These are phyloP conservation scores for Epichloe sp. DNA, from an alignment of 2,329 filamentous ascomycete species.

Conservation along the genomic window DNA sequence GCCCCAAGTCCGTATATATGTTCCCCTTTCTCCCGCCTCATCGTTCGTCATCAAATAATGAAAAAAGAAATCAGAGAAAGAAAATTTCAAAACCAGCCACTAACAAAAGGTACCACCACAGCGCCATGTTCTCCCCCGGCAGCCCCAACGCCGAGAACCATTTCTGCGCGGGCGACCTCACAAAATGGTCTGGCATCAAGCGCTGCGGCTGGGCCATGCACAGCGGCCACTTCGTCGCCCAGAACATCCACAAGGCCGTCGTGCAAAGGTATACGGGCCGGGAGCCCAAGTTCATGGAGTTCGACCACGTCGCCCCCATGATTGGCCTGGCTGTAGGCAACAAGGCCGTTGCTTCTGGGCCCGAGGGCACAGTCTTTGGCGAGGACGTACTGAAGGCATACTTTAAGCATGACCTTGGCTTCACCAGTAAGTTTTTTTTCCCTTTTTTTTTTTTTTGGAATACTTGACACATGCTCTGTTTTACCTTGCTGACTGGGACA, in stretches of 20 bases:
- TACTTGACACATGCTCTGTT: too few species aligned
- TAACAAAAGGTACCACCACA: neutral
- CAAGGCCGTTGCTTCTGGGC: constrained; percentile 51
- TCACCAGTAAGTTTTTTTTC: constrained; percentile 37
- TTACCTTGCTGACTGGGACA: too few species aligned
- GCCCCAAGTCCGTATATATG: constrained; percentile 35
- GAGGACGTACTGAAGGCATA: constrained; percentile 49
- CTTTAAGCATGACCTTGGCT: constrained; percentile 57
- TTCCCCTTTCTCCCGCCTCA: too few species aligned
- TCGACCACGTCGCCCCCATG: constrained; percentile 45
- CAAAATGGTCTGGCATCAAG: constrained; percentile 65
- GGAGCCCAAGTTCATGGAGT: constrained; percentile 32
- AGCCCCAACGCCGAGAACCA: constrained; percentile 47
- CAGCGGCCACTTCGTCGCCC: constrained; percentile 51
- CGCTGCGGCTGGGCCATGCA: constrained; percentile 66
- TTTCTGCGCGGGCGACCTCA: constrained; percentile 58
- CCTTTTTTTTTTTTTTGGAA: too few species aligned
- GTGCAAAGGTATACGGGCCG: constrained; percentile 25
- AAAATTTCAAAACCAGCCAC: neutral
- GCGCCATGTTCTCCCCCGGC: constrained; percentile 28
- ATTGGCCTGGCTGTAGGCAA: constrained; percentile 62
- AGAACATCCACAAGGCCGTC: constrained; percentile 55
- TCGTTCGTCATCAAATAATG: too few species aligned
- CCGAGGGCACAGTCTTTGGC: constrained; percentile 44
- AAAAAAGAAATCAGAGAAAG: too few species aligned